Evolutionary conservation across 805 yeast species (phyloP).

Genomic region (Yamadazyma tumulicola): DNA sequence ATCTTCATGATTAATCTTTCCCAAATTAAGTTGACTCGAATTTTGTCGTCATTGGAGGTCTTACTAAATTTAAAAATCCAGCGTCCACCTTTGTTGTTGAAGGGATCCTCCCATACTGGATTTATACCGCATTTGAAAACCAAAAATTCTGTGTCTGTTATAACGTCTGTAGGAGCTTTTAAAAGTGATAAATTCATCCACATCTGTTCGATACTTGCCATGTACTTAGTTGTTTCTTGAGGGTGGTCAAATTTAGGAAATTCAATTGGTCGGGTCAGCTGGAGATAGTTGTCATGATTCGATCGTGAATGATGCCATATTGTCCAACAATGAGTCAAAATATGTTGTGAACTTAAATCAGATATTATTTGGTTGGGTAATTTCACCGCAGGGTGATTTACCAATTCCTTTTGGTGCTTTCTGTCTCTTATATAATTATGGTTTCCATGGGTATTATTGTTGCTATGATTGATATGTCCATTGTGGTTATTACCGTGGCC

Average conservation of each 20-base stretch:
- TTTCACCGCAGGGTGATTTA: slow-evolving; percentile 28
- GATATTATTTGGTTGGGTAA: slow-evolving; percentile 27
- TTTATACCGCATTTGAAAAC: slow-evolving; percentile 57
- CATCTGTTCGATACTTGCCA: slow-evolving; percentile 51
- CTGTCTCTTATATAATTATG: slow-evolving; percentile 8
- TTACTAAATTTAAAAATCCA: slow-evolving; percentile 54
- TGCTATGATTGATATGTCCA: slow-evolving; percentile 7
- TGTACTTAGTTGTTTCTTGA: slow-evolving; percentile 16
- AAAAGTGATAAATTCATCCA: slow-evolving; percentile 44
- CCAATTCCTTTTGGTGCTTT: slow-evolving; percentile 8
- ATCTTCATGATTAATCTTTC: slow-evolving; percentile 52
- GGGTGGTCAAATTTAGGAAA: slow-evolving; percentile 27
- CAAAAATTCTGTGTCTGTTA: slow-evolving; percentile 50
- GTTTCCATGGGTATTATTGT: slow-evolving; percentile 8
- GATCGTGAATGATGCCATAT: slow-evolving; percentile 45
- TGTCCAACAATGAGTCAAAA: slow-evolving; percentile 47
- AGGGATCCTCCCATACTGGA: slow-evolving; percentile 69
- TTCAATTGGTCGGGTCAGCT: slow-evolving; percentile 42
- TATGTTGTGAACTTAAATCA: slow-evolving; percentile 28
- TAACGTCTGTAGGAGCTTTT: slow-evolving; percentile 36
- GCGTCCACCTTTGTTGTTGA: slow-evolving; percentile 57
- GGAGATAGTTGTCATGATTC: slow-evolving; percentile 31
- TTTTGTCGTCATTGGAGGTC: slow-evolving; percentile 19
- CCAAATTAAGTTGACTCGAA: slow-evolving; percentile 46
- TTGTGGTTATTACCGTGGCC: slow-evolving; percentile 9